Conservation (phyloP, 805 yeast species). For the Debaryomyces prosopidis region DNA sequence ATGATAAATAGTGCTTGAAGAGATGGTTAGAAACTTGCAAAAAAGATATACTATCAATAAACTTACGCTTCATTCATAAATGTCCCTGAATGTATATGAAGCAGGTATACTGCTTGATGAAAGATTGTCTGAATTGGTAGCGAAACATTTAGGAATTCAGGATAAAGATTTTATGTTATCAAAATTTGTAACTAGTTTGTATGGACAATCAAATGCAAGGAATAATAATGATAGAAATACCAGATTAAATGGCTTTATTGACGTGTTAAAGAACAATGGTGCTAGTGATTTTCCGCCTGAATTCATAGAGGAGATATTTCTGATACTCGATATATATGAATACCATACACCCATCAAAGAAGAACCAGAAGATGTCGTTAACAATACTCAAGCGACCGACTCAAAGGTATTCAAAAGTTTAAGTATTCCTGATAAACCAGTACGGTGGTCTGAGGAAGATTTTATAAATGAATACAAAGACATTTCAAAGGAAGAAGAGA, state of each 20-base stretch:
- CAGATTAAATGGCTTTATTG: constrained; percentile 4
- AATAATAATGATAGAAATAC: background rate
- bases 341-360: background rate
- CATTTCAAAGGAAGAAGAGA: constrained; percentile 5
- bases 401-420: constrained; percentile 6
- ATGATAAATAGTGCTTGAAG: background rate
- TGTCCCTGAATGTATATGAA: background rate
- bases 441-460: constrained; percentile 5
- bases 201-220: constrained; percentile 12
- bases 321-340: constrained; percentile 2
- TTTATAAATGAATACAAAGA: constrained; percentile 9
- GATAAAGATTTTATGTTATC: constrained; percentile 28
- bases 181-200: constrained; percentile 26
- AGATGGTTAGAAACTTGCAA: background rate
- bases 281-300: constrained; percentile 40
- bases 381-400: constrained; percentile 3
- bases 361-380: constrained; percentile 1
- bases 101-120: background rate
- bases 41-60: background rate
- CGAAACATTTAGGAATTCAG: constrained; percentile 15
- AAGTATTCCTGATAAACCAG: constrained; percentile 16
- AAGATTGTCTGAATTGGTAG: constrained; percentile 8
- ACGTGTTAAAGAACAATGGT: constrained; percentile 32
- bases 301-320: constrained; percentile 24
- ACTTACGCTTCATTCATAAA: background rate